phyloP scores from a whole-genome alignment of 1,139 yeast species.

The Ogataea hybrid region DNA sequence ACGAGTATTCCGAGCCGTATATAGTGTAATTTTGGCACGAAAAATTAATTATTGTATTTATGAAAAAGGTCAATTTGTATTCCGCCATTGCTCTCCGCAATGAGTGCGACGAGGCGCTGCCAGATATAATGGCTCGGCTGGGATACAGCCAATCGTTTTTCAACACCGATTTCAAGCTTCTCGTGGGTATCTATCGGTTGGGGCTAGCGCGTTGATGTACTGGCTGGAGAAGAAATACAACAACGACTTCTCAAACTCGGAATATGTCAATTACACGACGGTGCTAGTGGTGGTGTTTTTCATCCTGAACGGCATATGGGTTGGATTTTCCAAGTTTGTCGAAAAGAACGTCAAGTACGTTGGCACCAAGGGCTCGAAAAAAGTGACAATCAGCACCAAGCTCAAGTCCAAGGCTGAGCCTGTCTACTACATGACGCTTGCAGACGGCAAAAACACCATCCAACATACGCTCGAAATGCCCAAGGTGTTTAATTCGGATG shows the following conservation, averaged over 20 bases:
- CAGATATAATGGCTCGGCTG: constrained; percentile 45
- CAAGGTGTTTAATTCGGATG: constrained; percentile 47
- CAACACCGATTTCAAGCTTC: constrained; percentile 61
- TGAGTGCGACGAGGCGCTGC: constrained; percentile 49
- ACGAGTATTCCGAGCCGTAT: constrained; percentile 33
- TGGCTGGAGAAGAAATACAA: constrained; percentile 60
- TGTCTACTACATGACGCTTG: constrained; percentile 37
- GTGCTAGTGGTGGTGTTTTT: constrained; percentile 50
- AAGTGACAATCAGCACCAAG: constrained; percentile 38
- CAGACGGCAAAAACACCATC: constrained; percentile 31
- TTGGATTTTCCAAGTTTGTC: constrained; percentile 46
- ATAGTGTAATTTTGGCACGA: constrained; percentile 1
- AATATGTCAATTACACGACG: constrained; percentile 35
- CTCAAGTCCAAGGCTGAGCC: constrained; percentile 42
- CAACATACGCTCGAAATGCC: constrained; percentile 38
- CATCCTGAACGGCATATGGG: constrained; percentile 46
- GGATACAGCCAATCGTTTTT: constrained; percentile 64
- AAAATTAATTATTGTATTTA: not conserved
- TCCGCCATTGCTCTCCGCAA: constrained; percentile 48
- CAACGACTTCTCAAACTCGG: constrained; percentile 40
- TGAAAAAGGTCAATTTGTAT: constrained; percentile 29
- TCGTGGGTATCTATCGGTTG: constrained; percentile 62
- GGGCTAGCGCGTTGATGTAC: constrained; percentile 64
- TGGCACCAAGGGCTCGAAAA: constrained; percentile 45
- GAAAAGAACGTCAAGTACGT: constrained; percentile 59